Evolutionary conservation across 257 asterid species (phyloP), one percentile per base, ranked within the genome.

Genomic region (Gardenia jasminoides): DNA sequence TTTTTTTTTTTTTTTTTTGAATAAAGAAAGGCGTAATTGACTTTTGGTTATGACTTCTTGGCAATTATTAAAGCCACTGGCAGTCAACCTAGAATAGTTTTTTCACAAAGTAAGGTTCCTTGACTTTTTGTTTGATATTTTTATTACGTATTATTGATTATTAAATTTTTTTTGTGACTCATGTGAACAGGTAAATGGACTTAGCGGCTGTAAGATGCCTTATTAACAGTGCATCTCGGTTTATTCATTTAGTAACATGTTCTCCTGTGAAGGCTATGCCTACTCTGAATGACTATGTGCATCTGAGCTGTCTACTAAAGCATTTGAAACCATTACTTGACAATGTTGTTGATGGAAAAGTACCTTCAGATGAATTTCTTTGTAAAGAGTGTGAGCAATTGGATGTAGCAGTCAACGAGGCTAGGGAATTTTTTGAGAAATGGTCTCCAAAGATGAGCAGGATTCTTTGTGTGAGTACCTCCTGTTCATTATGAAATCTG

Each of bases 371-470:
- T 70, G 97, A 87, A 78, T 82, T 84, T 50, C 81, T 90, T 26
- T 86, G 75, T 72, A 81, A 86, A 82, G 90, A 85, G 81, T 96
- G 93, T 47, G 97, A 91, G 87, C 95, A 88, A 83, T 79, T 96
- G 82, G 98, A 96, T 87, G 44, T 84, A 76, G 89, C 90, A 67
- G 87, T 96, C 65, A 92, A 92, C 72, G 98, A 91, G 84, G 93
- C 96, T 82, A 84, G 99, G 87, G 96, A 91, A 70, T 87, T 92
- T 83, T 90, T 96, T 26, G 97, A 93, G 88, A 89, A 87, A 87
- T 93, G 97, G 97, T 90, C 99, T 73, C 91, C 94, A 31, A 91
- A 82, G 88, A 91, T 59, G 93, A 93, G 99, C 97, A 96, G 87
- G 91, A 90, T 91, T 82, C 90, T 92, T 79, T 89, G 87, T 84